phyloP scores from a whole-genome alignment of 1,139 yeast genomes.

The Lizanozyma gosingica region DNA sequence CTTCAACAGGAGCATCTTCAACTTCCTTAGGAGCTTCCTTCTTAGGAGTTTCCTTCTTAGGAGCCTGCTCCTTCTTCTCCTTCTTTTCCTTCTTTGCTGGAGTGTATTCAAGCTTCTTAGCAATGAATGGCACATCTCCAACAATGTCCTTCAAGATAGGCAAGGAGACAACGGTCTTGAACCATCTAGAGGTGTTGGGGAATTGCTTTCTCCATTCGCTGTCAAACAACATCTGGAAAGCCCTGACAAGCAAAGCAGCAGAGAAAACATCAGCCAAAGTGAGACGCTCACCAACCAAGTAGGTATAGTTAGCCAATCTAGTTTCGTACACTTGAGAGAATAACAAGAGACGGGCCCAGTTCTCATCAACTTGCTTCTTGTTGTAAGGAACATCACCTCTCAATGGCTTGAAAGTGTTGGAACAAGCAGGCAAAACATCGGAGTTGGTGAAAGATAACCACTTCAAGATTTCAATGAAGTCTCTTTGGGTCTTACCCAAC shows the following conservation, averaged over 20 bases:
- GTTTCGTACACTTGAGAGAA: slow-evolving; percentile 44
- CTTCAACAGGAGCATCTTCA: slow-evolving; percentile 31
- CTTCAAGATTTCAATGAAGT: slow-evolving; percentile 62
- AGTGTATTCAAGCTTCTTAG: slow-evolving; percentile 56
- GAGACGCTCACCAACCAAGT: slow-evolving; percentile 84
- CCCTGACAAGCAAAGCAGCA: slow-evolving; percentile 54
- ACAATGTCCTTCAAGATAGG: slow-evolving; percentile 39
- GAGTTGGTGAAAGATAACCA: slow-evolving; percentile 80
- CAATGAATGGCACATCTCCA: slow-evolving; percentile 47
- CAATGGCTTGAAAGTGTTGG: slow-evolving; percentile 25
- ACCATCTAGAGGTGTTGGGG: slow-evolving; percentile 85
- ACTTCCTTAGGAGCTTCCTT: slow-evolving; percentile 32
- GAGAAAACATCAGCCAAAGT: slow-evolving; percentile 75
- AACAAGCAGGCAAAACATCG: slow-evolving; percentile 44
- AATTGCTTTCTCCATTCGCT: slow-evolving; percentile 64
- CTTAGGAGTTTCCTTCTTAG: slow-evolving; percentile 18
- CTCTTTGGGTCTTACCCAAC: slow-evolving; percentile 56
- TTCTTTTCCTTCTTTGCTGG: slow-evolving; percentile 82
- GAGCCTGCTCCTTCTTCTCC: slow-evolving; percentile 16
- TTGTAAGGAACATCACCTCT: slow-evolving; percentile 47
- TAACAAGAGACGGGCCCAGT: slow-evolving; percentile 27
- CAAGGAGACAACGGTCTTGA: slow-evolving; percentile 55
- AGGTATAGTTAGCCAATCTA: slow-evolving; percentile 70
- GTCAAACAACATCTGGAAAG: slow-evolving; percentile 64
- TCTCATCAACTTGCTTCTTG: slow-evolving; percentile 68